A percentile compares a stretch with the other conserved stretches of the same genome.
Conservation (phyloP, 495 filamentous ascomycete species). For the Margaritispora aquatica region DNA sequence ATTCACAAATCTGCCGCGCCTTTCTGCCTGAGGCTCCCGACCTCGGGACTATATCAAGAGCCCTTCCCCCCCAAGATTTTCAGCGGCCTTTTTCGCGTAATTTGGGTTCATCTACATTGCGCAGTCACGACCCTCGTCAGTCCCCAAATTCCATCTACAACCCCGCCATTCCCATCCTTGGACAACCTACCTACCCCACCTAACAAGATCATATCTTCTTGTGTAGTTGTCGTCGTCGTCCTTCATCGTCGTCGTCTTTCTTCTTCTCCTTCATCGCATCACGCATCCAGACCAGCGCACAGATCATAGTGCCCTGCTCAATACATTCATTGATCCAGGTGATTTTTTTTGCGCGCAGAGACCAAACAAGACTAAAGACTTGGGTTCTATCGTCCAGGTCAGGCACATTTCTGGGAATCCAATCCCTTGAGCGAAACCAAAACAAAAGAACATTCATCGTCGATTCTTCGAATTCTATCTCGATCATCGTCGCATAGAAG, state of each 20-base stretch:
- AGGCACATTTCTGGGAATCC: not conserved
- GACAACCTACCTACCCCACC: no score
- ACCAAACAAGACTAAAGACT: no score
- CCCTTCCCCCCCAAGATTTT: slow-evolving; percentile 8
- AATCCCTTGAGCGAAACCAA: not conserved
- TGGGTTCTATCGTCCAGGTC: no score
- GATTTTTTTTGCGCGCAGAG: no score
- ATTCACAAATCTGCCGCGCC: not conserved
- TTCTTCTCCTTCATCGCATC: slow-evolving; percentile 1
- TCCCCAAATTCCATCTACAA: not conserved
- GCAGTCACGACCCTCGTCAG: slow-evolving; percentile 4
- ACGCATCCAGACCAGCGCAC: slow-evolving; percentile 13
- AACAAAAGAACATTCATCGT: not conserved
- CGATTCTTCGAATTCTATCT: not conserved
- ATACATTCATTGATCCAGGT: slow-evolving; percentile 23
- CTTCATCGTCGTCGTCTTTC: slow-evolving; percentile 4
- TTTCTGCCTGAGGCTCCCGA: not conserved
- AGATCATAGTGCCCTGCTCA: slow-evolving; percentile 15
- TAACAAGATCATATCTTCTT: no score
- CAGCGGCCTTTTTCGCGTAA: slow-evolving; percentile 19
- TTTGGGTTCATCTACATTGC: slow-evolving; percentile 13
- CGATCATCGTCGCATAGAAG: not conserved
- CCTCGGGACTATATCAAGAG: slow-evolving; percentile 11
- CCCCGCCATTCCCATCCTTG: no score
- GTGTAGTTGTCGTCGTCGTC: no score